Evolutionary conservation across 192 early-diverging fungal species (phyloP), one percentile per base, ranked within the genome.

Genomic region (Coemansia sp.): DNA sequence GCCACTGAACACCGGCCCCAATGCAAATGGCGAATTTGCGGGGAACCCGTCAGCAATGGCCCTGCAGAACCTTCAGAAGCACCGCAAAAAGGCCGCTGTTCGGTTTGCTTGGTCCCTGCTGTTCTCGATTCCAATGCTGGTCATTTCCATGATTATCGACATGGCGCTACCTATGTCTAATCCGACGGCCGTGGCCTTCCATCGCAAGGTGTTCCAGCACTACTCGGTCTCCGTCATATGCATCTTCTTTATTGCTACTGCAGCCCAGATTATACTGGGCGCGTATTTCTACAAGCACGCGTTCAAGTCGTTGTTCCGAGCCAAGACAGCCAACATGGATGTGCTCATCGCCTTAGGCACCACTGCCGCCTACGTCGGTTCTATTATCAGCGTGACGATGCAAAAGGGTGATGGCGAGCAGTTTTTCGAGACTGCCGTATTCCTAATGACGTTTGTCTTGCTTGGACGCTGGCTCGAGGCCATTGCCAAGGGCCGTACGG

Each of bases 401-500:
- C 67, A 84, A 14, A 67, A 88, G 32, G 67, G 62, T 7, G 75
- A 75, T 19, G 87, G 93, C 5, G 87, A 93, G 39, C 91, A 94
- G 27, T 97, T 97, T 66, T 99, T 96, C 70, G 97, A 99, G 67
- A 99, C 97, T 0, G 90, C 90, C 2, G 88, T 90, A 38, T 94
- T 93, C 77, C 78, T 99, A 57, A 93, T 99, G 60, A 90, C 92
- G 0, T 98, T 99, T 86, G 90, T 99, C 25, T 86, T 91, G 2
- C 77, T 99, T 19, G 97, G 97, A 2, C 84, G 96, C 29, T 97
- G 93, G 77, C 84, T 99, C 15, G 96, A 98, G 73, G 93, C 95
- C 66, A 77, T 92, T 62, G 96, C 97, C 63, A 99, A 98, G 78
- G 95, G 92, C 1, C 81, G 95, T 89, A 48, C 94, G 85, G 12